These are phyloP conservation scores for Aspergillaceae sp. DNA, from an alignment of 2,329 filamentous ascomycete species.

Conservation along the genomic window DNA sequence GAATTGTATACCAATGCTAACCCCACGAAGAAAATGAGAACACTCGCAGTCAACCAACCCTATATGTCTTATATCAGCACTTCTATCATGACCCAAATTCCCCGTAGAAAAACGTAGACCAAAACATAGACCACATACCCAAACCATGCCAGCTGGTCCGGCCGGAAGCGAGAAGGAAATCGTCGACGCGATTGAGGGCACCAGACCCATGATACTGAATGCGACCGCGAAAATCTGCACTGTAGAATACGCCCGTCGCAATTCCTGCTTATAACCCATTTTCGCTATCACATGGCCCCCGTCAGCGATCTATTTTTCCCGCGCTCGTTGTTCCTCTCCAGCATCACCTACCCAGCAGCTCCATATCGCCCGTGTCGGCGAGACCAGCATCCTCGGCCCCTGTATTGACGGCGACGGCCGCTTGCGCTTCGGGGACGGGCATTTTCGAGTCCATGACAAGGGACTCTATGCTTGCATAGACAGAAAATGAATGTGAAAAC, in stretches of 20 bases:
- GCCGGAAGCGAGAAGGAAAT: slow-evolving; percentile 51
- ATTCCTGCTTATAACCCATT: slow-evolving; percentile 51
- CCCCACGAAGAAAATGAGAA: slow-evolving; percentile 51
- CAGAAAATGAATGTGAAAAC: too few species aligned
- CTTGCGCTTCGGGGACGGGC: neutral
- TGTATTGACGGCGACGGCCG: slow-evolving; percentile 4
- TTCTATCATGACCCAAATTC: neutral
- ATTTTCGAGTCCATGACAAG: neutral
- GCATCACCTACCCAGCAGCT: slow-evolving; percentile 15
- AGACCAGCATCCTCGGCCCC: slow-evolving; percentile 8
- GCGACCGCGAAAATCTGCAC: slow-evolving; percentile 55
- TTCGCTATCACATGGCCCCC: slow-evolving; percentile 14
- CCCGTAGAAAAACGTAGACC: too few species aligned
- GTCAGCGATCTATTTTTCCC: slow-evolving; percentile 1
- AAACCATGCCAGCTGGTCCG: slow-evolving; percentile 54
- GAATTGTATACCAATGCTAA: slow-evolving; percentile 45
- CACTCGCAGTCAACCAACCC: slow-evolving; percentile 51
- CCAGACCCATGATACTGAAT: slow-evolving; percentile 53
- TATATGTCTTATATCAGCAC: slow-evolving; percentile 10
- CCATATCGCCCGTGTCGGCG: slow-evolving; percentile 14
- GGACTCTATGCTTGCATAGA: neutral
- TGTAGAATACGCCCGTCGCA: slow-evolving; percentile 53
- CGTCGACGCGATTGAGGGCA: slow-evolving; percentile 54
- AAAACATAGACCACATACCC: slow-evolving; percentile 32
- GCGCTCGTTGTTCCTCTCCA: neutral